Base-by-base conservation (phyloP, 148 eudicot species). In the Pharnaceum exiguum region DNA sequence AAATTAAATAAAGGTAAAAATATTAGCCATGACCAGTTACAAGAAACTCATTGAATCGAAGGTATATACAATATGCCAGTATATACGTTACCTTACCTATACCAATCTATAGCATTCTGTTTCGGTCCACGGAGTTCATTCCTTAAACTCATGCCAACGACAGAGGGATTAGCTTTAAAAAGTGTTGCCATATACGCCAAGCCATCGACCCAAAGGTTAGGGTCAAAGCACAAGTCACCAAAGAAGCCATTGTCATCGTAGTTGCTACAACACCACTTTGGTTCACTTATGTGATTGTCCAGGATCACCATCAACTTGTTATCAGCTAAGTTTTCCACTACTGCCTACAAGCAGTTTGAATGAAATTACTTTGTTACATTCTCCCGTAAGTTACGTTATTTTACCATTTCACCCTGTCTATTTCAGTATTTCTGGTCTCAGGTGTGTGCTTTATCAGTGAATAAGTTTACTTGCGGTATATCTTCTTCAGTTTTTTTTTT, bases 141-240 rank as follows among this genome's bases (percentile, higher is more conserved):
- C 74, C 99, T 74, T 72, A 93, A 71, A 79, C 95, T 88, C 96
- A 93, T 85, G 2, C 77, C 99, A 27, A 93, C 72, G 2, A 93
- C 95, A 77, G 77, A 68, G 17, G 75, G 53, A 42, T 66, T 68
- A 49, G 29, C 71, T 15, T 68, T 83, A 19, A 85, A 89, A 60
- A 82, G 67, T 12, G 89, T 74, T 51, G 99, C 99, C 73, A 93
- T 81, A 56, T 48, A 62, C 6, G 77, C 62, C 57, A 93, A 72
- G 36, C 95, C 96, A 12, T 60, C 55, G 13, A 85, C 51, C 99
- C 99, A 93, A 5, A 70, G 71, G 22, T 85, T 71, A 2, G 89
- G 82, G 39, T 79, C 30, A 55, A 93, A 88, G 63, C 79, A 85
- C 2, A 57, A 59, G 56, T 93, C 96, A 0, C 96, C 91, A 30